These are phyloP conservation scores for Diaporthe sp. DNA, from an alignment of 2,329 filamentous ascomycete genomes.

Conservation along the genomic window DNA sequence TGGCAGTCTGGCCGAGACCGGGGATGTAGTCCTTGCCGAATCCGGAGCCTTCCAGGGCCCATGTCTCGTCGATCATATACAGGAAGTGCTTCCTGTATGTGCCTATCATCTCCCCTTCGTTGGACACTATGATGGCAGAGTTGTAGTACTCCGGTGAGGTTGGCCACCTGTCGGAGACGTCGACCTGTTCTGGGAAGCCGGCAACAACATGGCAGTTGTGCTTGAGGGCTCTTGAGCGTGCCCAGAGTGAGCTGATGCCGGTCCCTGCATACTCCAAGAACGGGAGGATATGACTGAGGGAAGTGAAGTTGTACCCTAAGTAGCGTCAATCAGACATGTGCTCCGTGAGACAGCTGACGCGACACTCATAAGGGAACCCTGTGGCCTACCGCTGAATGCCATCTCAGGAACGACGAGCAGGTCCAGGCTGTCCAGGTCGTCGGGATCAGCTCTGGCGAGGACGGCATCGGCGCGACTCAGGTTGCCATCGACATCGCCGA, in stretches of 20 bases:
- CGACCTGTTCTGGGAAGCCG: slow-evolving; percentile 80
- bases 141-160: slow-evolving; percentile 68
- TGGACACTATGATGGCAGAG: slow-evolving; percentile 65
- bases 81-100: slow-evolving; percentile 73
- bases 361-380: neutral
- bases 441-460: slow-evolving; percentile 63
- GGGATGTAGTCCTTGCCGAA: slow-evolving; percentile 52
- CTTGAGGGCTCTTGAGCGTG: slow-evolving; percentile 73
- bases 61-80: slow-evolving; percentile 72
- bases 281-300: slow-evolving; percentile 74
- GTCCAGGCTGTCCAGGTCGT: slow-evolving; percentile 74
- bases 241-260: slow-evolving; percentile 80
- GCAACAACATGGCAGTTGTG: slow-evolving; percentile 76
- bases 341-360: neutral
- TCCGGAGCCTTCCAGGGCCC: slow-evolving; percentile 64
- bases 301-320: slow-evolving; percentile 82
- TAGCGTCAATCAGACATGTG: slow-evolving; percentile 17
- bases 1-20: slow-evolving; percentile 63
- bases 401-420: slow-evolving; percentile 82
- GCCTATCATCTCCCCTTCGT: slow-evolving; percentile 69
- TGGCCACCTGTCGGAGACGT: slow-evolving; percentile 63
- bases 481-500: slow-evolving; percentile 79
- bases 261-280: slow-evolving; percentile 75
- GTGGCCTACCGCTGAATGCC: slow-evolving; percentile 77
- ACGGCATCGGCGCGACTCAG: slow-evolving; percentile 76